Percentiles rank a stretch among this genome's conserved stretches.
Evolutionary conservation across 208 protist genomes (phyloP).

Genomic region (Leishmania braziliensis): DNA sequence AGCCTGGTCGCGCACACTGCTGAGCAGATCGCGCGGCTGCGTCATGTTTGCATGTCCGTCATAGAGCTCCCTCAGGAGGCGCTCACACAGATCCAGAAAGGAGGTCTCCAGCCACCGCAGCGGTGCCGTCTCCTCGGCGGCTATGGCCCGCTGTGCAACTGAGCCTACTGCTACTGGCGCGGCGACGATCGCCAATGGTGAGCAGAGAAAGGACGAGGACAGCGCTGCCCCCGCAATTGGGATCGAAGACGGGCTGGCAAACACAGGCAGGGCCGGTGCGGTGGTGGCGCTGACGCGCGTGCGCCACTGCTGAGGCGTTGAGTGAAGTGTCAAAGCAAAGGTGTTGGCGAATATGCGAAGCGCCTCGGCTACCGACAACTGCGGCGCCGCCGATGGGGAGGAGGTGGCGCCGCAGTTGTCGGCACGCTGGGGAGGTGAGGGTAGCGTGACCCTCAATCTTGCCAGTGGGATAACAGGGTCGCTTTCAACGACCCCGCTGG

Average conservation of each 20-base stretch:
- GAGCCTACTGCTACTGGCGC: slow-evolving; percentile 5
- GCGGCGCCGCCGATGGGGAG: neutral
- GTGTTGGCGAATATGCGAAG: slow-evolving; percentile 24
- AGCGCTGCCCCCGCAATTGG: neutral
- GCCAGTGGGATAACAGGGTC: neutral
- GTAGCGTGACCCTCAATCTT: neutral
- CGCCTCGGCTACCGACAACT: slow-evolving; percentile 8
- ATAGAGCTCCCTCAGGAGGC: slow-evolving; percentile 9
- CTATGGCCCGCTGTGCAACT: neutral
- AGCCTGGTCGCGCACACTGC: slow-evolving; percentile 9
- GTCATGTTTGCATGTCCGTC: neutral
- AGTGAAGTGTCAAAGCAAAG: slow-evolving; percentile 36
- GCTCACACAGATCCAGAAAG: slow-evolving; percentile 25
- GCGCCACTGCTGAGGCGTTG: slow-evolving; percentile 8
- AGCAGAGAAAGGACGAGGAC: slow-evolving; percentile 2
- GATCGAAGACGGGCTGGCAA: neutral
- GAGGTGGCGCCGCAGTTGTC: neutral
- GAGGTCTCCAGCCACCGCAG: slow-evolving; percentile 29
- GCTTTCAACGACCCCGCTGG: neutral
- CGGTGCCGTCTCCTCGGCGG: slow-evolving; percentile 1
- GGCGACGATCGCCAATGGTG: slow-evolving; percentile 17
- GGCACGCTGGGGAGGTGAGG: neutral
- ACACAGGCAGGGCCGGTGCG: slow-evolving; percentile 4
- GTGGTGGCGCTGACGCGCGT: slow-evolving; percentile 8
- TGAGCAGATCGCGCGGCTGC: neutral